Evolutionary conservation across 177 flowering plant genomes (phyloP), one percentile per base, ranked within the genome.

Genomic region (Vitis hybrid): DNA sequence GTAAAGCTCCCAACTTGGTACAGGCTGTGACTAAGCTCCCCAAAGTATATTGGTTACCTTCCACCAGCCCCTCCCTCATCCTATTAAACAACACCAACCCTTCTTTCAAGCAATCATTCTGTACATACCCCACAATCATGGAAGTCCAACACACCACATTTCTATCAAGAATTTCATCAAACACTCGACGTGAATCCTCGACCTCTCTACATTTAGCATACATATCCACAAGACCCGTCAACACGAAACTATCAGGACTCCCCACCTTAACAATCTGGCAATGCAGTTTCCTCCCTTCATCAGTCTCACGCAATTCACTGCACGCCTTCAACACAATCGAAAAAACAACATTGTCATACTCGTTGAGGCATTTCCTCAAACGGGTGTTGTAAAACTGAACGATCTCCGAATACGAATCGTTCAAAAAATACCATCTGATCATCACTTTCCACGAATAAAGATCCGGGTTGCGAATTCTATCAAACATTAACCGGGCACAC

Each of bases 301-400:
- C 68, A 19, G 86, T 3, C 72, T 82, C 79, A n/a, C 81, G 72
- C 77, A 86, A 66, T 72, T 85, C 89, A 52, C 80, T 64, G 67
- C 94, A 90, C 24, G 97, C 91, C 76, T 89, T 92, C 74, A 92
- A 75, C 67, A 84, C 84, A 58, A 82, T 75, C 9, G 95, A 85
- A 58, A 86, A 84, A 56, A 92, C 85, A 59, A 78, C 73, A 64
- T 89, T 78, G 48, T 89, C 93, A 35, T 52, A 15, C 49, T 77
- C 85, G 16, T 8, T 74, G 2, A 75, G 50, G 54, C 74, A 73
- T 56, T 70, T 60, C 69, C 83, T 83, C 91, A 82, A 72, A 70
- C 76, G 64, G 32, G 46, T 40, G 46, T 7, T 64, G 67, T 89
- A 90, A 48, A 86, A 76, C 79, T 57, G 32, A 30, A 92, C 59